Evolutionary conservation across 1,139 yeast genomes (phyloP).

Genomic region (Pneumocystis carinii): DNA sequence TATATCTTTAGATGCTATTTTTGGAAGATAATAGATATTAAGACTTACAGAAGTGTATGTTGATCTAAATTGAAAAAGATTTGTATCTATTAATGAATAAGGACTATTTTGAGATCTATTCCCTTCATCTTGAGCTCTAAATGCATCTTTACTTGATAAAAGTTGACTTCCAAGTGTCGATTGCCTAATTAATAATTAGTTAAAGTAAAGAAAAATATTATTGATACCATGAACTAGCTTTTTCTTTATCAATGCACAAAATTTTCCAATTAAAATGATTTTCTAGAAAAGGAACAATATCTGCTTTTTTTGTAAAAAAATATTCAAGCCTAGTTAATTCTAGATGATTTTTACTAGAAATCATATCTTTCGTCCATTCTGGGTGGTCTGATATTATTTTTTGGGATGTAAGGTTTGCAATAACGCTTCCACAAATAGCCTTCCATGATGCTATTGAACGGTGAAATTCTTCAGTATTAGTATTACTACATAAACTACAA

Average conservation of each 20-base stretch:
- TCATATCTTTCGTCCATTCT: slow-evolving; percentile 5
- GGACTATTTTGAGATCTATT: slow-evolving; percentile 9
- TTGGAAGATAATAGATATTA: not conserved
- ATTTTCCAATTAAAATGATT: slow-evolving; percentile 7
- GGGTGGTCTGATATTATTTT: slow-evolving; percentile 6
- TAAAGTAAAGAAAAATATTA: not conserved
- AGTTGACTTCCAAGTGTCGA: slow-evolving; percentile 8
- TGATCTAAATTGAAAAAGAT: slow-evolving; percentile 10
- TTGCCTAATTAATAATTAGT: slow-evolving; percentile 7
- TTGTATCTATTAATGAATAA: slow-evolving; percentile 9
- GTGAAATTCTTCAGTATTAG: slow-evolving; percentile 6
- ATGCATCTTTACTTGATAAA: slow-evolving; percentile 7
- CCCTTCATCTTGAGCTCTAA: slow-evolving; percentile 11
- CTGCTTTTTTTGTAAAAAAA: slow-evolving; percentile 9
- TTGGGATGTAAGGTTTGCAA: slow-evolving; percentile 11
- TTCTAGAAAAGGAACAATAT: slow-evolving; percentile 10
- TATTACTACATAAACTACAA: slow-evolving; percentile 8
- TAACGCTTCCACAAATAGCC: slow-evolving; percentile 9
- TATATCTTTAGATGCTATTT: not conserved
- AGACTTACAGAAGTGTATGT: slow-evolving; percentile 4
- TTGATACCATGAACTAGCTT: not conserved
- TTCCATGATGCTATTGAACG: slow-evolving; percentile 10
- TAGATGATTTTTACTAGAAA: slow-evolving; percentile 5
- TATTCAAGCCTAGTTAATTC: slow-evolving; percentile 3
- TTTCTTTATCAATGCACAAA: not conserved